A percentile compares a stretch with the other conserved stretches of the same genome.
These are phyloP conservation scores for Lathyrus sativus DNA, from an alignment of 306 rosid genomes.

Conservation along the genomic window DNA sequence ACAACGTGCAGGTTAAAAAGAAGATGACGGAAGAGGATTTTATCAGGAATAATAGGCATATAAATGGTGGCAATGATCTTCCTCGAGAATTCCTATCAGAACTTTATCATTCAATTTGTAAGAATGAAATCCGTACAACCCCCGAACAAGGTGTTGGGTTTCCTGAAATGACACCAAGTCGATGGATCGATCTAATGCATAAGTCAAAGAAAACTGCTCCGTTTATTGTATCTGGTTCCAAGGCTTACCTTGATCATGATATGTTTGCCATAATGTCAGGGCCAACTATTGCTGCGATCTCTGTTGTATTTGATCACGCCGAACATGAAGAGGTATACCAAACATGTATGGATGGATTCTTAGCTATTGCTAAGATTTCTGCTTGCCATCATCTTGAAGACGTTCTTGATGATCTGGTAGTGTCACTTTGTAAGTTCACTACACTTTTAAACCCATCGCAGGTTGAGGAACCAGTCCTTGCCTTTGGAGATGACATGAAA, in stretches of 20 bases:
- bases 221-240: constrained; percentile 83
- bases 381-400: constrained; percentile 99
- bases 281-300: constrained; percentile 97
- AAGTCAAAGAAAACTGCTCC: constrained; percentile 87
- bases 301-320: constrained; percentile 97
- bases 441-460: constrained; percentile 84
- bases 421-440: constrained; percentile 96
- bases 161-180: constrained; percentile 96
- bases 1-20: constrained; percentile 93
- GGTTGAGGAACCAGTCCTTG: constrained; percentile 87
- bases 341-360: constrained; percentile 93
- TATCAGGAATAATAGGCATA: constrained; percentile 85
- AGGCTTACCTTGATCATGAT: constrained; percentile 88
- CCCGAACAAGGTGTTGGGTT: constrained; percentile 92
- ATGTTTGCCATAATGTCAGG: constrained; percentile 99
- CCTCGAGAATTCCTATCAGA: constrained; percentile 87
- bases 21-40: constrained; percentile 99
- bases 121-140: constrained; percentile 94
- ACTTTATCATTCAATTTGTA: constrained; percentile 87
- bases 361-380: constrained; percentile 93
- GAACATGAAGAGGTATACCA: constrained; percentile 94
- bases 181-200: constrained; percentile 94
- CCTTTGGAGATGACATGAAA: constrained; percentile 93
- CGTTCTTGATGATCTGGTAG: constrained; percentile 96
- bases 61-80: constrained; percentile 90